These are phyloP conservation scores for Phytophthora fragariaefolia DNA, from an alignment of 352 stramenopile genomes.

Conservation along the genomic window DNA sequence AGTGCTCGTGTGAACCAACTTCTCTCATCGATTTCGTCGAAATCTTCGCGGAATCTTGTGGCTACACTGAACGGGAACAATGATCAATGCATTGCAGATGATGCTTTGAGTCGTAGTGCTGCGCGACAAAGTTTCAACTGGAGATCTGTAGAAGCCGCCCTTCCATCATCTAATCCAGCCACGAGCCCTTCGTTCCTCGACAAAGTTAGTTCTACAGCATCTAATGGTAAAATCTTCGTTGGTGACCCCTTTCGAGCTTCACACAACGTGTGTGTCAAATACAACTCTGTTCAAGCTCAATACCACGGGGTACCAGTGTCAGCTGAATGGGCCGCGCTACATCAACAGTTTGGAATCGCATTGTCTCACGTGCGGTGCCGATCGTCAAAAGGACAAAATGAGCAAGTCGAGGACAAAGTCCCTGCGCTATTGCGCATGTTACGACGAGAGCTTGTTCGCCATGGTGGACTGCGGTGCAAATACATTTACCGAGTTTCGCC, in stretches of 20 bases:
- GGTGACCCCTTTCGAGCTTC: conserved; percentile 56
- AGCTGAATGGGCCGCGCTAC: conserved; percentile 42
- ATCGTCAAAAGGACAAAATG: conserved; percentile 18
- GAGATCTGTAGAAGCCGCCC: conserved; percentile 30
- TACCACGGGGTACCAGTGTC: conserved; percentile 52
- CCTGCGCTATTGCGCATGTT: conserved; percentile 60
- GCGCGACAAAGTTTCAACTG: conserved; percentile 36
- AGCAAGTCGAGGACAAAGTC: conserved; percentile 40
- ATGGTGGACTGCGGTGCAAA: conserved; percentile 50
- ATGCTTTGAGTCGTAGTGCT: conserved; percentile 7
- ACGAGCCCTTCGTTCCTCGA: conserved; percentile 4
- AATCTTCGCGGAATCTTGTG: conserved; percentile 29
- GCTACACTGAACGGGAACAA: conserved; percentile 35
- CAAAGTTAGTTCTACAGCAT: conserved; percentile 1
- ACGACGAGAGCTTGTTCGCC: conserved; percentile 54
- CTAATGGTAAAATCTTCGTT: conserved; percentile 47
- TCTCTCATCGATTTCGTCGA: conserved; percentile 38
- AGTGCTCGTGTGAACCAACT: conserved; percentile 45
- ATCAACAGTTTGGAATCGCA: conserved; percentile 61
- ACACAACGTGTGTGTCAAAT: conserved; percentile 57
- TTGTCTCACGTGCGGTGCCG: conserved; percentile 53
- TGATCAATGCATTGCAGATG: conserved; percentile 20
- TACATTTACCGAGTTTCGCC: conserved; percentile 70
- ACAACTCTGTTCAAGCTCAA: conserved; percentile 62
- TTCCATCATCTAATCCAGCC: conserved; percentile 7